These are phyloP conservation scores for Aleurites moluccanus DNA, from an alignment of 441 rosid species.

Conservation along the genomic window DNA sequence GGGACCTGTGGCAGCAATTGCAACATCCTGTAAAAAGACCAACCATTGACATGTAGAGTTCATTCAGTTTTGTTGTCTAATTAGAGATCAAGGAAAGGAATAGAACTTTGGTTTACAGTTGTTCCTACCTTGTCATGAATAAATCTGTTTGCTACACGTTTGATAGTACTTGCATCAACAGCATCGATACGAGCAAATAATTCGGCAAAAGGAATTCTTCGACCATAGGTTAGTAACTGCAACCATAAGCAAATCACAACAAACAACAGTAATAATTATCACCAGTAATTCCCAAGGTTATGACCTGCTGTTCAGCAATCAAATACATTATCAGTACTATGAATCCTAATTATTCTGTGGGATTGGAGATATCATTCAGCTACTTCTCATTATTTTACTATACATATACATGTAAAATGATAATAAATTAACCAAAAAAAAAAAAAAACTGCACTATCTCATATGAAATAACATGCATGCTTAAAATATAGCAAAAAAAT, in stretches of 20 bases:
- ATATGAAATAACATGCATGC: background rate
- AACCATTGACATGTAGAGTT: background rate
- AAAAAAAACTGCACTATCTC: background rate
- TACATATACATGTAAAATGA: too few relatives aligned
- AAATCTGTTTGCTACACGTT: constrained; percentile 91
- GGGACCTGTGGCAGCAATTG: constrained; percentile 96
- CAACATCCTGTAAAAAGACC: constrained; percentile 64
- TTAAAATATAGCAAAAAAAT: background rate
- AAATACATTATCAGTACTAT: too few relatives aligned
- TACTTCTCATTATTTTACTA: background rate
- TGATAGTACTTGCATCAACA: constrained; percentile 81
- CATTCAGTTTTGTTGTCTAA: background rate
- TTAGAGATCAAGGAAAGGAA: background rate
- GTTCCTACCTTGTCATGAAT: constrained; percentile 78
- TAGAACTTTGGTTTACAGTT: background rate
- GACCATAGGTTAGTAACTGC: constrained; percentile 94
- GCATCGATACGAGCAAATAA: constrained; percentile 93
- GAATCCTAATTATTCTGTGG: background rate
- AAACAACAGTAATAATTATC: background rate
- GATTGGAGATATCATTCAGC: background rate
- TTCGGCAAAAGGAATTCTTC: constrained; percentile 94
- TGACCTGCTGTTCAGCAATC: too few relatives aligned
- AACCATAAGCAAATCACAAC: constrained; percentile 17
- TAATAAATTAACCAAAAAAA: background rate
- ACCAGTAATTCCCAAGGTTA: background rate